phyloP scores from a whole-genome alignment of 2,329 filamentous ascomycete species.

The Fonsecaea monophora region DNA sequence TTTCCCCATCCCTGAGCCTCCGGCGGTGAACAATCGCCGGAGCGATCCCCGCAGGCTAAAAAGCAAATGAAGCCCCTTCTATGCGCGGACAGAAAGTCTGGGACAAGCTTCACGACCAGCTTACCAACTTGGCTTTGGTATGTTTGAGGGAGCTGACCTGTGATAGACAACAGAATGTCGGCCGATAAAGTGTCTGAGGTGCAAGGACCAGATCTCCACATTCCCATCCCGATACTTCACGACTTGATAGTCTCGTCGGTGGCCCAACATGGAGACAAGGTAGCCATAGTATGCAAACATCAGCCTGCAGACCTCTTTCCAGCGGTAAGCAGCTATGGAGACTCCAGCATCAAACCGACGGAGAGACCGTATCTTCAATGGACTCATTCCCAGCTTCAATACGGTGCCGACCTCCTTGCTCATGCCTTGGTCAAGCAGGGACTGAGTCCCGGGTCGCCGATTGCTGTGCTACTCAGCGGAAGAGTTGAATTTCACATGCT shows the following conservation, averaged over 20 bases:
- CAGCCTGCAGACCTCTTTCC: slow-evolving; percentile 11
- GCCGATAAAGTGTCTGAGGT: background rate
- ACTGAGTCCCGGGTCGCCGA: slow-evolving; percentile 4
- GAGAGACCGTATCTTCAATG: slow-evolving; percentile 2
- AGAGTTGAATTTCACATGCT: slow-evolving; percentile 17
- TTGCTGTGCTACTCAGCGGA: slow-evolving; percentile 14
- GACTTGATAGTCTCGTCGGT: slow-evolving; percentile 2
- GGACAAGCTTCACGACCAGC: background rate
- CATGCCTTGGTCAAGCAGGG: background rate
- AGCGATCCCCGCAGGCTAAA: background rate
- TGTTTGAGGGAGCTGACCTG: background rate
- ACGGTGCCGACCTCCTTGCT: slow-evolving; percentile 15
- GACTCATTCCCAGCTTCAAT: slow-evolving; percentile 14
- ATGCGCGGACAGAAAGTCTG: background rate
- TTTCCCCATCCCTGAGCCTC: background rate
- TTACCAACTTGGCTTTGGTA: background rate
- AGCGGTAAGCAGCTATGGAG: background rate
- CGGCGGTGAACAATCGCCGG: slow-evolving; percentile 17
- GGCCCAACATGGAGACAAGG: slow-evolving; percentile 6
- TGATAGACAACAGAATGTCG: background rate
- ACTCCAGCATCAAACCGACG: background rate
- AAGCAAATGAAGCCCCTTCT: background rate
- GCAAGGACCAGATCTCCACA: background rate
- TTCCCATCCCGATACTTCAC: slow-evolving; percentile 12
- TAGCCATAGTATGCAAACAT: slow-evolving; percentile 13